Evolutionary conservation across 441 rosid genomes (phyloP).

Genomic region (Populus hybrid): DNA sequence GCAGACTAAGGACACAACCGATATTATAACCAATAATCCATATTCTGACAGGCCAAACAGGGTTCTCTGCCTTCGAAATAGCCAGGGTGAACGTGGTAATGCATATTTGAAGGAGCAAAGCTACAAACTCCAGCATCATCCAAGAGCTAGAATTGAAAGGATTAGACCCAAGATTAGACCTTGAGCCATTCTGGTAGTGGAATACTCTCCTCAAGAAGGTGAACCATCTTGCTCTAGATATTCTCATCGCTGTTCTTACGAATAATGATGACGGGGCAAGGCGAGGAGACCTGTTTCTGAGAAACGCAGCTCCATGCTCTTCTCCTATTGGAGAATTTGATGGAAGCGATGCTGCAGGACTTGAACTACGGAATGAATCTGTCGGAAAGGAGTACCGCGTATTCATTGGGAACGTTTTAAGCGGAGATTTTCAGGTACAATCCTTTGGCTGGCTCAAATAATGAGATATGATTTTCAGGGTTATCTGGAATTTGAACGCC

Average conservation of each 20-base stretch:
- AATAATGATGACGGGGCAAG: conserved; percentile 43
- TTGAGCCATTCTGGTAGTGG: conserved; percentile 92
- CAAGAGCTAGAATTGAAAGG: conserved; percentile 84
- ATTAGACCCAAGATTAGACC: conserved; percentile 84
- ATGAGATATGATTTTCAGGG: not conserved
- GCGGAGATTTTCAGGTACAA: not conserved
- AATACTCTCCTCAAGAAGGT: conserved; percentile 85
- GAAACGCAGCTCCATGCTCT: conserved; percentile 21
- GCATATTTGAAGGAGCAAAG: conserved; percentile 61
- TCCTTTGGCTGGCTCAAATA: not conserved
- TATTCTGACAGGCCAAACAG: conserved; percentile 89
- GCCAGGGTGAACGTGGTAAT: conserved; percentile 61
- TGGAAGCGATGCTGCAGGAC: conserved; percentile 28
- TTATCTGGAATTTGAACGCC: conserved; percentile 2
- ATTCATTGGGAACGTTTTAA: conserved; percentile 37
- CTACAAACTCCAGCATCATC: conserved; percentile 78
- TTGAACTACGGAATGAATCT: conserved; percentile 38
- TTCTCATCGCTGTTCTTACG: conserved; percentile 64
- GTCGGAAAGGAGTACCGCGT: conserved; percentile 45
- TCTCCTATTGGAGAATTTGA: conserved; percentile 24
- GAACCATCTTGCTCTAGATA: conserved; percentile 96
- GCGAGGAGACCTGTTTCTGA: conserved; percentile 50
- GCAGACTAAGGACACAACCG: conserved; percentile 70
- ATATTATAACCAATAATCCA: conserved; percentile 87
- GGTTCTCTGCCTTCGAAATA: conserved; percentile 62